Evolutionary conservation across 805 yeast genomes (phyloP).

Genomic region (Teunomyces funiuensis): DNA sequence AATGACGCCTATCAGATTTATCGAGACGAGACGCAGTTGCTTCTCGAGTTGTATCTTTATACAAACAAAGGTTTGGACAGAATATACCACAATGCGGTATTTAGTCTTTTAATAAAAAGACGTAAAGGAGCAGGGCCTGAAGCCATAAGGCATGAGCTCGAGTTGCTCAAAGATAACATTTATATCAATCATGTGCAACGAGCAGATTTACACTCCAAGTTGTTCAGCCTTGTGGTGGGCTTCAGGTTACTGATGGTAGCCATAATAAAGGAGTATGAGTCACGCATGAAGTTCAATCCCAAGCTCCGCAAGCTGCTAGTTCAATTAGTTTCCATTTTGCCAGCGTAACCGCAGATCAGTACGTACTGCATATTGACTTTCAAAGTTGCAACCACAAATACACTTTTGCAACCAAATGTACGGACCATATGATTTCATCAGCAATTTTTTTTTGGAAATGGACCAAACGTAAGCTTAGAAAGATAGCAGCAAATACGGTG

Average conservation of each 20-base stretch:
- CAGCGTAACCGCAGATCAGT: background rate
- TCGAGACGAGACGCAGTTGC: background rate
- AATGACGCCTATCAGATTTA: background rate
- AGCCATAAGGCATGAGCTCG: background rate
- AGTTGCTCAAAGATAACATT: background rate
- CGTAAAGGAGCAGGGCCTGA: background rate
- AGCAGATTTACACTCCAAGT: background rate
- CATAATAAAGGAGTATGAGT: background rate
- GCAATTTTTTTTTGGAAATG: slow-evolving; percentile 1
- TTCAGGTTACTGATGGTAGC: background rate
- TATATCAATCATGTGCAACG: background rate
- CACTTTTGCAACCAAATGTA: background rate
- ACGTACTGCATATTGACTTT: background rate
- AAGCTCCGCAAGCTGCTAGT: background rate
- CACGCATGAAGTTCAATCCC: background rate
- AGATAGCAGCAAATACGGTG: background rate
- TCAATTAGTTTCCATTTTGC: background rate
- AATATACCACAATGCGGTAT: background rate
- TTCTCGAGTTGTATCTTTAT: background rate
- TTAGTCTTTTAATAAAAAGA: background rate
- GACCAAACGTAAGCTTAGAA: background rate
- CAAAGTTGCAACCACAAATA: background rate
- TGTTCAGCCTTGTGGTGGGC: background rate
- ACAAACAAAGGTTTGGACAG: background rate
- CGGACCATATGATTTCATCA: too few species aligned